Evolutionary conservation across 2,329 filamentous ascomycete genomes (phyloP).

Genomic region (Penicillium thymicola): DNA sequence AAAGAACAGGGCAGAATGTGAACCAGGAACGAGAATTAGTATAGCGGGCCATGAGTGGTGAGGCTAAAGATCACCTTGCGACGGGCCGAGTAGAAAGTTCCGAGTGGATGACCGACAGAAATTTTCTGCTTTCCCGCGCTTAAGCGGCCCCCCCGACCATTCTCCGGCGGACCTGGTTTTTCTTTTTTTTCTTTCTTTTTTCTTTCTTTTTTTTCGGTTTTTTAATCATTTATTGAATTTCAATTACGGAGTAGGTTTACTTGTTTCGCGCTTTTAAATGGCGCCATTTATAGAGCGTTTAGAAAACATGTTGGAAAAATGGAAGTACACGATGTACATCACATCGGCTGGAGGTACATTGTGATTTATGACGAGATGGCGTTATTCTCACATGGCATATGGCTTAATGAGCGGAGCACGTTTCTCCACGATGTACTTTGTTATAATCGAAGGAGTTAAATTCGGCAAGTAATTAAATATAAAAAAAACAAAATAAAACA

Average conservation of each 20-base stretch:
- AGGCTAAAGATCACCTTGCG: conserved; percentile 15
- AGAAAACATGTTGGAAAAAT: background rate
- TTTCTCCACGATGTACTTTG: background rate
- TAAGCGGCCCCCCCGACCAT: conserved; percentile 6
- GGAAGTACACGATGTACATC: background rate
- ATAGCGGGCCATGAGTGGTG: background rate
- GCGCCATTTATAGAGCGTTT: background rate
- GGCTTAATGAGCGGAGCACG: background rate
- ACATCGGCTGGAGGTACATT: background rate
- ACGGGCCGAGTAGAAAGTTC: conserved; percentile 20
- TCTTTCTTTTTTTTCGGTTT: background rate
- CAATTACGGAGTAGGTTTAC: background rate
- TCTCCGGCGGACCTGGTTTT: background rate
- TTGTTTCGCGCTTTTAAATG: conserved; percentile 1
- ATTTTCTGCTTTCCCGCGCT: conserved; percentile 20
- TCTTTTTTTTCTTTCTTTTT: no score
- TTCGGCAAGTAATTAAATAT: background rate
- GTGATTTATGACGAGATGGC: conserved; percentile 6
- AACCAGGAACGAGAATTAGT: background rate
- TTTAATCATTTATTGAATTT: background rate
- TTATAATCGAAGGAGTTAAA: background rate
- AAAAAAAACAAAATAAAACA: background rate
- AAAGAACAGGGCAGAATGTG: background rate
- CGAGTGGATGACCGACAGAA: conserved; percentile 16
- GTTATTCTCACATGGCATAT: background rate